phyloP scores from a whole-genome alignment of 2,329 filamentous ascomycete genomes.

The Juglanconis oblonga region DNA sequence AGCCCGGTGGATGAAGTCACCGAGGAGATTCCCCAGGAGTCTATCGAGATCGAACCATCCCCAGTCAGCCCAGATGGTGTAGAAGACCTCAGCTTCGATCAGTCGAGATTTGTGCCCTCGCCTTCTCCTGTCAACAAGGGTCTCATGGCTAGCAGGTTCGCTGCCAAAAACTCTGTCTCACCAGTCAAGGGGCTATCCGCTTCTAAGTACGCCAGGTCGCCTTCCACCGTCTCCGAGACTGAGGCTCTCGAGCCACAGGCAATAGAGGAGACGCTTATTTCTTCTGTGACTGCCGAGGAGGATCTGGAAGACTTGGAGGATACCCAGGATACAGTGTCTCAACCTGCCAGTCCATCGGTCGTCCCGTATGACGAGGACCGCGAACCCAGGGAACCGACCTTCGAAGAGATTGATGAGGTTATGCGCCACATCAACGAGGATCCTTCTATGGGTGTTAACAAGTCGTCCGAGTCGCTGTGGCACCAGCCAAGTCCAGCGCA shows the following conservation, averaged over 20 bases:
- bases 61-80: constrained; percentile 6
- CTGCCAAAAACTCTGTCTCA: constrained; percentile 28
- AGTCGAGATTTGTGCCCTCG: constrained; percentile 9
- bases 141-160: constrained; percentile 31
- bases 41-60: constrained; percentile 30
- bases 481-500: constrained; percentile 40
- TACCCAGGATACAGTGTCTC: constrained; percentile 27
- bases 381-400: constrained; percentile 43
- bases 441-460: constrained; percentile 72
- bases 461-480: constrained; percentile 49
- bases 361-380: constrained; percentile 22
- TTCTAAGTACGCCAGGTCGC: constrained; percentile 43
- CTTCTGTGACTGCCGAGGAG: constrained; percentile 20
- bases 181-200: constrained; percentile 39
- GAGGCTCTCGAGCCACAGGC: constrained; percentile 9
- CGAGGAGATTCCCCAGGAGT: constrained; percentile 18
- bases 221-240: constrained; percentile 29
- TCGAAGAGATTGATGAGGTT: constrained; percentile 87
- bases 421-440: constrained; percentile 83
- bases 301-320: constrained; percentile 27
- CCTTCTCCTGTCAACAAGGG: constrained; percentile 24
- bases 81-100: not conserved
- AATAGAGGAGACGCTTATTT: constrained; percentile 17
- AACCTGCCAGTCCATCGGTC: constrained; percentile 29
- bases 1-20: constrained; percentile 6